phyloP scores from a whole-genome alignment of 306 rosid species.

The Hippophae rhamnoides region DNA sequence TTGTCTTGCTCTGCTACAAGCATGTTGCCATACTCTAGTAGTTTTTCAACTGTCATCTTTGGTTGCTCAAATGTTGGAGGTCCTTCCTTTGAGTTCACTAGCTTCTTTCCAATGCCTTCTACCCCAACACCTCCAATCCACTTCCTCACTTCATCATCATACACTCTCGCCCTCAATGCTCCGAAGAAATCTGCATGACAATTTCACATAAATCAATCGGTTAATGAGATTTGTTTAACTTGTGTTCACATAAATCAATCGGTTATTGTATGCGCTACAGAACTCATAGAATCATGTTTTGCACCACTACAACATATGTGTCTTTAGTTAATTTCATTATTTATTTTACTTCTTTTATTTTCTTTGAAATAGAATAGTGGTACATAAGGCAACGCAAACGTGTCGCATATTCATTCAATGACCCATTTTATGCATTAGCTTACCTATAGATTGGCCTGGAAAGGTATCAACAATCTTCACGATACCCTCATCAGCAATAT shows the following conservation, averaged over 20 bases:
- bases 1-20: slow-evolving; percentile 45
- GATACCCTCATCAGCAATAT: slow-evolving; percentile 26
- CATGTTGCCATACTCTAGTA: slow-evolving; percentile 41
- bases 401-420: background rate
- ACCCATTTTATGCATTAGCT: slow-evolving; percentile 5
- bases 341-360: no score
- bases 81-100: slow-evolving; percentile 47
- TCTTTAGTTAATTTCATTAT: no score
- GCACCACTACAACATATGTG: no score
- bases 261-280: no score
- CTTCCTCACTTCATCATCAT: slow-evolving; percentile 51
- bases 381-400: no score
- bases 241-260: background rate
- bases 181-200: slow-evolving; percentile 42
- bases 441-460: slow-evolving; percentile 56
- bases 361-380: no score
- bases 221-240: background rate
- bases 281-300: no score
- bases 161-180: slow-evolving; percentile 45
- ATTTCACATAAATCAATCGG: background rate
- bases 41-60: slow-evolving; percentile 43
- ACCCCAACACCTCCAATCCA: slow-evolving; percentile 40
- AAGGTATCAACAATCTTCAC: slow-evolving; percentile 42
- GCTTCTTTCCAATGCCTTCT: slow-evolving; percentile 35
- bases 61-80: slow-evolving; percentile 53